phyloP scores from a whole-genome alignment of 495 filamentous ascomycete species.

The Xanthoparmelia taractica region DNA sequence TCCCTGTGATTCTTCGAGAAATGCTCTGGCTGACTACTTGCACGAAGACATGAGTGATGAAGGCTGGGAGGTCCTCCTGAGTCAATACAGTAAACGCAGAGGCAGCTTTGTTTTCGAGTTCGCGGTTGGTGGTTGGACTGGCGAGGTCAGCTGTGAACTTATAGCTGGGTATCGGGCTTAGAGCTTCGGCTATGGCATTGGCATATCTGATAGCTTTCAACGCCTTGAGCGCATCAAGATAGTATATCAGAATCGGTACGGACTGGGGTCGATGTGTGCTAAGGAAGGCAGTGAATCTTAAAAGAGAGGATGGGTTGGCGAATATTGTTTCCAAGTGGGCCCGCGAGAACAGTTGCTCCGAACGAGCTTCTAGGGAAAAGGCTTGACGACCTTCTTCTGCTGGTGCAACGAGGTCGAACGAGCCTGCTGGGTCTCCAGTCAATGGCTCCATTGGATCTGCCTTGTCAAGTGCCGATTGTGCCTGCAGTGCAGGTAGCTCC shows the following conservation, averaged over 20 bases:
- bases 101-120: constrained; percentile 51
- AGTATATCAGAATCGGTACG: constrained; percentile 60
- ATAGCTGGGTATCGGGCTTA: constrained; percentile 42
- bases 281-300: constrained; percentile 57
- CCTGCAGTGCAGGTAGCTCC: constrained; percentile 25
- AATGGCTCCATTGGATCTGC: constrained; percentile 26
- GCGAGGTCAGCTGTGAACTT: constrained; percentile 39
- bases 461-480: constrained; percentile 22
- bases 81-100: constrained; percentile 54
- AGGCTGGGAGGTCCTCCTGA: constrained; percentile 64
- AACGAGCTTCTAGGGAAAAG: constrained; percentile 48
- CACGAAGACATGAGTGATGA: constrained; percentile 56
- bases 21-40: constrained; percentile 53
- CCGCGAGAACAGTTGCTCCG: constrained; percentile 56
- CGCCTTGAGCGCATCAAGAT: constrained; percentile 60
- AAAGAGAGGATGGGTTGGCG: constrained; percentile 60
- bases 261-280: constrained; percentile 66
- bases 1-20: constrained; percentile 49
- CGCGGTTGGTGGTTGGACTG: constrained; percentile 42
- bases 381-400: constrained; percentile 21
- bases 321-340: constrained; percentile 54
- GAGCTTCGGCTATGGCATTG: constrained; percentile 52
- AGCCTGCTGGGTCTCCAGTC: constrained; percentile 23
- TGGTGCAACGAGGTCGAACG: constrained; percentile 27
- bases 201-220: constrained; percentile 63